Evolutionary conservation across 2,329 filamentous ascomycete genomes (phyloP), one percentile per base, ranked within the genome.

Genomic region (Elsinoe perseae): DNA sequence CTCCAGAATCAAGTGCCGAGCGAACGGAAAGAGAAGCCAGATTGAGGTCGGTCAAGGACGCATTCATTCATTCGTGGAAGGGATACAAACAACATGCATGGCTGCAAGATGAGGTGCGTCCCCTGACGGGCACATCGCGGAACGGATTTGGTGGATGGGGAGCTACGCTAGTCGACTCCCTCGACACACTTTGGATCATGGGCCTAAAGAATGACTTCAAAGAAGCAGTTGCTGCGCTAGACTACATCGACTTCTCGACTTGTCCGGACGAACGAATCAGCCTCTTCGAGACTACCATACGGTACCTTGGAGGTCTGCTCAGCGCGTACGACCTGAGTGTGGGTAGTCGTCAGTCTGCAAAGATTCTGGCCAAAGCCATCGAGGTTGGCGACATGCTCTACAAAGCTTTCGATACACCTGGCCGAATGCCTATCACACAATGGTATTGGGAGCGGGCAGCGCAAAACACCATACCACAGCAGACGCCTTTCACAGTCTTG

Each of bases 111-210:
- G 92, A 96, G 72, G 72, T 96, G 6, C 78, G 74, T 18, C 92
- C 92, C 0, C 28, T 68, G 30, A 80, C 81, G 16, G 83, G 83
- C 54, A 74, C 72, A 18, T 82, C 76, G 61, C 81, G 82, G 21
- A 87, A 96, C 66, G 87, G 89, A 0, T 96, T 96, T 68, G 92
- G 89, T 66, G 88, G 87, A 48, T 95, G 90, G 90, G 87, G 86
- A n/a, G 89, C 89, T 18, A 93, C 89, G 0, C 69, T 95, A 59
- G 86, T 95, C 10, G 89, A 95, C 73, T 75, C 82, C 1, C 73
- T 91, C 50, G 85, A 88, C 65, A 82, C 82, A n/a, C 72, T 89
- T 12, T 87, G 84, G 84, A 84, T 88, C 61, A 83, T 88, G 79
- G 84, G 79, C 3, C 62, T 87, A 65, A 77, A 77, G 59, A 73